A percentile compares a stretch with the other conserved stretches of the same genome.
phyloP scores from a whole-genome alignment of 1,139 yeast genomes.

The Taiozyma onychis region DNA sequence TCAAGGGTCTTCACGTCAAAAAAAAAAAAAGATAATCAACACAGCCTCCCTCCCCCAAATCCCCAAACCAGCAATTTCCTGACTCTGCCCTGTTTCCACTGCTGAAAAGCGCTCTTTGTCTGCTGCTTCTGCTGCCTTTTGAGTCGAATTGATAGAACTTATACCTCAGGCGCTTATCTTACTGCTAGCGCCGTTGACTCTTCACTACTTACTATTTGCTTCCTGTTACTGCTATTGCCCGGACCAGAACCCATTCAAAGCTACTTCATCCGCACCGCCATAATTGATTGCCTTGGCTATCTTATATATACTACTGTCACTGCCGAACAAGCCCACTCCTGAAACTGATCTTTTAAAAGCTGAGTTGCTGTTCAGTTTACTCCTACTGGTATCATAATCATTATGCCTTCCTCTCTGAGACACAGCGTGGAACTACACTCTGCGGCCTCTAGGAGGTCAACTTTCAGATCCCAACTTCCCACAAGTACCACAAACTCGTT shows the following conservation, averaged over 20 bases:
- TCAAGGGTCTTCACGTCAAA: background rate
- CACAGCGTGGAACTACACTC: background rate
- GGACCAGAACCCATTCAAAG: background rate
- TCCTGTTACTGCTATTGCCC: background rate
- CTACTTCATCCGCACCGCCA: background rate
- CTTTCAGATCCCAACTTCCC: background rate
- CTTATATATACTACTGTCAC: background rate
- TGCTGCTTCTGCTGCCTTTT: background rate
- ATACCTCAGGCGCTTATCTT: background rate
- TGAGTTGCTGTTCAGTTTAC: too few relatives aligned
- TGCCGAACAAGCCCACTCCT: background rate
- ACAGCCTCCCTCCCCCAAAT: background rate
- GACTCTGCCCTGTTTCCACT: too few relatives aligned
- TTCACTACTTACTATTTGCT: background rate
- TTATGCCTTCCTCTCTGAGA: background rate
- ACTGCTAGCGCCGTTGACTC: background rate
- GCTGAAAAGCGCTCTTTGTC: background rate
- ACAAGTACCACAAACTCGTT: constrained; percentile 2
- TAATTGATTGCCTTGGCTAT: background rate
- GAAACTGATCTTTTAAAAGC: too few relatives aligned
- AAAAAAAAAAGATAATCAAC: background rate
- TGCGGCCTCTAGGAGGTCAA: constrained; percentile 3
- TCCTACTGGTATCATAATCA: background rate
- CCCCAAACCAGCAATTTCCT: too few relatives aligned
- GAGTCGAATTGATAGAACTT: background rate